These are phyloP conservation scores for Entomortierella chlamydospora DNA, from an alignment of 192 early-diverging fungal species.

Conservation along the genomic window DNA sequence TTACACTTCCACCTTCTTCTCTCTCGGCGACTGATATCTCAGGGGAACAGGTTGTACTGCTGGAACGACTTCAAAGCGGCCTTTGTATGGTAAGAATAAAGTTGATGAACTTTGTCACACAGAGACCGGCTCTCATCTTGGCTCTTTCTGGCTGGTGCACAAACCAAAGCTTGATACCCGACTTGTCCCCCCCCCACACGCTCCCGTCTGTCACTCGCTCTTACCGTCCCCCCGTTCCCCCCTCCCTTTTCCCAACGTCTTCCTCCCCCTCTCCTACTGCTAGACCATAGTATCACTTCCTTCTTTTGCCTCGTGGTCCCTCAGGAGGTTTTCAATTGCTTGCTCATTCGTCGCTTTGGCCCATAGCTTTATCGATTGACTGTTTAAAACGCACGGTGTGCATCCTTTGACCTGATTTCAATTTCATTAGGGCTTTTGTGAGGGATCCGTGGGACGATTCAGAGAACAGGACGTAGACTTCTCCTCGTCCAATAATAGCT, in stretches of 20 bases:
- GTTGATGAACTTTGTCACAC: constrained; percentile 5
- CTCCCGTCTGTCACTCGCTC: neutral
- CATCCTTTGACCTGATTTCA: neutral
- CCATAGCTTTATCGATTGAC: neutral
- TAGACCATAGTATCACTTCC: neutral
- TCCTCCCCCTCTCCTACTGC: neutral
- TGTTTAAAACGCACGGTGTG: neutral
- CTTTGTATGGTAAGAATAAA: constrained; percentile 22
- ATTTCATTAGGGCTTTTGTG: constrained; percentile 60
- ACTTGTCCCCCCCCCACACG: too few species aligned
- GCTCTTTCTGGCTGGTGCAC: neutral
- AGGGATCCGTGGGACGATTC: constrained; percentile 63
- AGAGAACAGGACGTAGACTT: constrained; percentile 62
- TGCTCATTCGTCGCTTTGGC: neutral
- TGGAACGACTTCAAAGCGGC: constrained; percentile 8
- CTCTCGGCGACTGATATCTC: neutral
- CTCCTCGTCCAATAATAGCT: constrained; percentile 2
- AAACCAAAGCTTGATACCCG: neutral
- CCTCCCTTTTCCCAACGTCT: neutral
- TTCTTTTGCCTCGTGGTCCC: neutral
- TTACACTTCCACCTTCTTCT: neutral
- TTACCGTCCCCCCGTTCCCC: neutral
- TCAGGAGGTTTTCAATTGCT: too few species aligned
- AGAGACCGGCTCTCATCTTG: neutral
- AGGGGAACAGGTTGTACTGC: constrained; percentile 20